phyloP scores from a whole-genome alignment of 225 moss, liverwort and hornwort genomes.

The Polytrichum commune region DNA sequence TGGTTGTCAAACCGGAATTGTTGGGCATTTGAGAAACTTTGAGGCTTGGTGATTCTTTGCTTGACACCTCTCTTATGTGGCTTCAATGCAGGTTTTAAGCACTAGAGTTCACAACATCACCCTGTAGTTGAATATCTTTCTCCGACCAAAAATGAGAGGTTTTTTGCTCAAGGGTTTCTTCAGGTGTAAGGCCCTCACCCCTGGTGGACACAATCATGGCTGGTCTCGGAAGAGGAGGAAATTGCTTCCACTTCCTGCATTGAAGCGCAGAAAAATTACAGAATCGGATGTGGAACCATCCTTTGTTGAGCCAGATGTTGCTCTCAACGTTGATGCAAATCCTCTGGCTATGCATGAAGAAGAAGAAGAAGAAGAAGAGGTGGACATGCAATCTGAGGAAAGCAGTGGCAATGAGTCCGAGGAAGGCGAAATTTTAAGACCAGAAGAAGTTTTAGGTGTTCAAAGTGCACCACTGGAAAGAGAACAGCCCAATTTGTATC shows the following conservation, averaged over 20 bases:
- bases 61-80: too few relatives aligned
- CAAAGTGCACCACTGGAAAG: conserved; percentile 10
- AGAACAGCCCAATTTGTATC: conserved; percentile 17
- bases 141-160: conserved; percentile 27
- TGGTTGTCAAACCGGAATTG: too few relatives aligned
- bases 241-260: conserved; percentile 17
- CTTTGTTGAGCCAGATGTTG: not conserved
- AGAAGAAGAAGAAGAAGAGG: not conserved
- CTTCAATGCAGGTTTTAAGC: too few relatives aligned
- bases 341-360: not conserved
- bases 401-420: conserved; percentile 9
- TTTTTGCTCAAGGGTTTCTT: conserved; percentile 38
- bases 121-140: too few relatives aligned
- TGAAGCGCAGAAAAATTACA: conserved; percentile 24
- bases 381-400: conserved; percentile 10
- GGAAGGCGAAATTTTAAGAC: conserved; percentile 5
- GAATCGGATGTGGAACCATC: not conserved
- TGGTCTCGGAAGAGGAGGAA: conserved; percentile 38
- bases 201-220: conserved; percentile 8
- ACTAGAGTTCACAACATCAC: too few relatives aligned
- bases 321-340: not conserved
- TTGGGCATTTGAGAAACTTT: too few relatives aligned
- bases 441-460: conserved; percentile 6
- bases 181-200: conserved; percentile 25
- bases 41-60: too few relatives aligned